A percentile compares a stretch with the other conserved stretches of the same genome.
phyloP scores from a whole-genome alignment of 1,284 basidiomycete species.

The Tremellales sp. region DNA sequence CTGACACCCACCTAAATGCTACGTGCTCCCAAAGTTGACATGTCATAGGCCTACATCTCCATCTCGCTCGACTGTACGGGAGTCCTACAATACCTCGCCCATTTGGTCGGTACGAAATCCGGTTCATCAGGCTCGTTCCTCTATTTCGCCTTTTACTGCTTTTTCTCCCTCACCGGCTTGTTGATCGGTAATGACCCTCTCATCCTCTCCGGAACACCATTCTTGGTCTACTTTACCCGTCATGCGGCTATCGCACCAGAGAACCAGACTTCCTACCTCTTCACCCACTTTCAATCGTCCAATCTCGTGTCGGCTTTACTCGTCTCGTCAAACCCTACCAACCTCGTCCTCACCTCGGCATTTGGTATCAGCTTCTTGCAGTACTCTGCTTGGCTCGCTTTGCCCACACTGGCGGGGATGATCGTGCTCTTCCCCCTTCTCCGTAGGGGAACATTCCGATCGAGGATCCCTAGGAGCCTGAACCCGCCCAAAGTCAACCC shows the following conservation, averaged over 20 bases:
- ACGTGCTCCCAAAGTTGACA: slow-evolving; percentile 9
- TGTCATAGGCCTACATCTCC: slow-evolving; percentile 85
- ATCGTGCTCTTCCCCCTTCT: slow-evolving; percentile 45
- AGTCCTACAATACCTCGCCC: slow-evolving; percentile 77
- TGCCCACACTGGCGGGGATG: slow-evolving; percentile 44
- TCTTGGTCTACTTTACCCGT: slow-evolving; percentile 79
- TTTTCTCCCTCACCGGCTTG: slow-evolving; percentile 73
- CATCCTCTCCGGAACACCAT: slow-evolving; percentile 73
- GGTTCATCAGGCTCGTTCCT: slow-evolving; percentile 62
- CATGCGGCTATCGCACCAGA: slow-evolving; percentile 58
- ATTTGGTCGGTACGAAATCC: slow-evolving; percentile 75
- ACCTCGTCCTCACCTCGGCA: slow-evolving; percentile 51
- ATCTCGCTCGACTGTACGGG: slow-evolving; percentile 85
- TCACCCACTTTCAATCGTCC: slow-evolving; percentile 66
- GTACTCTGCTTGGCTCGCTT: slow-evolving; percentile 46
- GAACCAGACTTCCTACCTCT: slow-evolving; percentile 60
- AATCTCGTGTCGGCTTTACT: slow-evolving; percentile 62
- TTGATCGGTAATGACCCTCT: slow-evolving; percentile 87
- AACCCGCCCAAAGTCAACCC: slow-evolving; percentile 52
- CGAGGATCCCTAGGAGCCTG: slow-evolving; percentile 47
- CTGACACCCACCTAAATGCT: neutral
- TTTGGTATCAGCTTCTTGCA: slow-evolving; percentile 48
- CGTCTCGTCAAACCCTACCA: slow-evolving; percentile 52
- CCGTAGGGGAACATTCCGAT: slow-evolving; percentile 31
- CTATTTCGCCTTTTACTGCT: slow-evolving; percentile 71